A percentile compares a stretch with the other conserved stretches of the same genome.
These are phyloP conservation scores for Phaeolepiota aurea DNA, from an alignment of 768 basidiomycete genomes.

Conservation along the genomic window DNA sequence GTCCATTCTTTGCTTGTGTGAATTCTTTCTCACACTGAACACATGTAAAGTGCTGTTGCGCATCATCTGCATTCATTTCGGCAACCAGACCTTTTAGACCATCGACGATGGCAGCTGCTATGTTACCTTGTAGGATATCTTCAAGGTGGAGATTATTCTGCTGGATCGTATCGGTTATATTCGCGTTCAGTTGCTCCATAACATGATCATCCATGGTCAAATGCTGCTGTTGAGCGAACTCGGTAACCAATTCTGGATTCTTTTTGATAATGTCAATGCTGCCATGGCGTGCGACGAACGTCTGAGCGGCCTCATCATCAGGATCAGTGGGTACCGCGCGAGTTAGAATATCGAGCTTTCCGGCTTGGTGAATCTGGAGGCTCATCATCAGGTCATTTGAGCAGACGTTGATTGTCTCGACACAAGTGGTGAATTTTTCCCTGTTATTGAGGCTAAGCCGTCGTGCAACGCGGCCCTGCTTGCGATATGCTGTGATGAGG, in stretches of 20 bases:
- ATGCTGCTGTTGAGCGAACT: slow-evolving; percentile 27
- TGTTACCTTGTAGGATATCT: slow-evolving; percentile 19
- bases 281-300: slow-evolving; percentile 26
- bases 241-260: slow-evolving; percentile 24
- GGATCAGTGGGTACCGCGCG: slow-evolving; percentile 27
- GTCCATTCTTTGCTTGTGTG: slow-evolving; percentile 24
- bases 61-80: slow-evolving; percentile 22
- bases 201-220: slow-evolving; percentile 27
- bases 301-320: slow-evolving; percentile 24
- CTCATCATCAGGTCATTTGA: slow-evolving; percentile 29
- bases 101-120: slow-evolving; percentile 23
- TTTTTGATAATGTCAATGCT: slow-evolving; percentile 21
- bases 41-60: slow-evolving; percentile 27
- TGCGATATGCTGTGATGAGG: slow-evolving; percentile 29
- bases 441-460: slow-evolving; percentile 27
- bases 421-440: slow-evolving; percentile 25
- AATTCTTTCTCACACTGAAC: slow-evolving; percentile 31
- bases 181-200: slow-evolving; percentile 29
- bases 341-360: slow-evolving; percentile 26
- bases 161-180: slow-evolving; percentile 23
- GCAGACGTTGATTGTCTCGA: slow-evolving; percentile 21
- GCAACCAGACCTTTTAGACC: slow-evolving; percentile 26
- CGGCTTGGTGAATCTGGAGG: slow-evolving; percentile 31
- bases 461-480: slow-evolving; percentile 24
- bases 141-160: slow-evolving; percentile 23